Percentiles rank a stretch among this genome's conserved stretches.
These are phyloP conservation scores for Trichoderma simmonsii DNA, from an alignment of 2,329 filamentous ascomycete genomes.

Conservation along the genomic window DNA sequence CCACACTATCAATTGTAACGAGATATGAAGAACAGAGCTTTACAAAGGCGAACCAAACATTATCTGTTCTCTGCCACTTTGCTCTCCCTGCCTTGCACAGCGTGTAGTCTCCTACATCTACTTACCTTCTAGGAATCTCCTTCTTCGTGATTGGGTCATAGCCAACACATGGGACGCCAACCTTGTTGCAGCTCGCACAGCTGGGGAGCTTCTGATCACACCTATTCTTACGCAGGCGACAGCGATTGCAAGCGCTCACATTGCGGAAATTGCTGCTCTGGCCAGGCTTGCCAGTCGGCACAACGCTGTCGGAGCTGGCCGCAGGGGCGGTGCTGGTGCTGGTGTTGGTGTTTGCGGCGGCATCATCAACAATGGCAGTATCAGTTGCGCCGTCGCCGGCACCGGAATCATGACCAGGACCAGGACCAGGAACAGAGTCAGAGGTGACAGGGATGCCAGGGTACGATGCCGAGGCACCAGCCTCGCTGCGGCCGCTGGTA, in stretches of 20 bases:
- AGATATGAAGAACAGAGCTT: neutral
- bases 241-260: constrained; percentile 92
- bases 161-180: constrained; percentile 84
- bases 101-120: constrained; percentile 36
- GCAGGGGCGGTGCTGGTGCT: neutral
- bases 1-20: neutral
- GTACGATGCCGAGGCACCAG: constrained; percentile 5
- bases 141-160: constrained; percentile 96
- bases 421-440: constrained; percentile 42
- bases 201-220: constrained; percentile 92
- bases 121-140: constrained; percentile 88
- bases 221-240: constrained; percentile 85
- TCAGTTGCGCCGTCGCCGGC: constrained; percentile 41
- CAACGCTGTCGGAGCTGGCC: constrained; percentile 29
- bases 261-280: constrained; percentile 72
- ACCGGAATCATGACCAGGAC: constrained; percentile 60
- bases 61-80: neutral
- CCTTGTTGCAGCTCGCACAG: constrained; percentile 90
- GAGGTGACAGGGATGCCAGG: constrained; percentile 14
- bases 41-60: neutral
- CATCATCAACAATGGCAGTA: constrained; percentile 27
- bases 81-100: neutral
- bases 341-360: neutral
- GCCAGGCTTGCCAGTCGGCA: constrained; percentile 43
- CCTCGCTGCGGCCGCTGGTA: constrained; percentile 8